These are phyloP conservation scores for Xerocomus alliaceus DNA, from an alignment of 1,284 basidiomycete genomes.

Conservation along the genomic window DNA sequence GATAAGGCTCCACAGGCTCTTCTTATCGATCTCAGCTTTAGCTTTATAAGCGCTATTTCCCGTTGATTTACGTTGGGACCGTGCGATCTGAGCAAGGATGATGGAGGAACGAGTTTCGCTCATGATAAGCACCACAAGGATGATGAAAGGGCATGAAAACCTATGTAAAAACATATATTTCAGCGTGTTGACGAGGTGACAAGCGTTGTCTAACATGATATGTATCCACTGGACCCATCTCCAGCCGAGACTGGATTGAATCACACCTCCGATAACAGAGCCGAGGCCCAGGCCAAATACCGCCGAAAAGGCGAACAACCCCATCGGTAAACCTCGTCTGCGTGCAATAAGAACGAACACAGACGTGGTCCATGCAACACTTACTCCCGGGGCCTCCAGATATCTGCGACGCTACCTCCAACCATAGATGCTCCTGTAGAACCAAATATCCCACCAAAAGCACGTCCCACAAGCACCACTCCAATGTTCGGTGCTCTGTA, in stretches of 20 bases:
- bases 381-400: constrained; percentile 38
- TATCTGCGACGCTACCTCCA: constrained; percentile 66
- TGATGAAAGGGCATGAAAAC: constrained; percentile 51
- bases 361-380: neutral
- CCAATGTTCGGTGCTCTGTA: constrained; percentile 39
- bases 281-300: constrained; percentile 60
- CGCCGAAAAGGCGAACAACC: constrained; percentile 54
- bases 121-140: constrained; percentile 57
- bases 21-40: constrained; percentile 66
- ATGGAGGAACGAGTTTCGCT: constrained; percentile 70
- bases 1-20: constrained; percentile 61
- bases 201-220: constrained; percentile 47
- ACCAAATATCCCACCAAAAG: constrained; percentile 39
- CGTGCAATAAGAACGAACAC: neutral
- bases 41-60: constrained; percentile 68
- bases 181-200: neutral
- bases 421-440: constrained; percentile 65
- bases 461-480: constrained; percentile 29
- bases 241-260: constrained; percentile 64
- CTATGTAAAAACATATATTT: constrained; percentile 37
- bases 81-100: constrained; percentile 65
- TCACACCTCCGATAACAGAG: constrained; percentile 60
- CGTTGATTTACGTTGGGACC: constrained; percentile 64
- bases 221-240: constrained; percentile 74
- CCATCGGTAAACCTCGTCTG: constrained; percentile 65